These are phyloP conservation scores for Trichosporon inkin DNA, from an alignment of 1,284 basidiomycete genomes.

Conservation along the genomic window DNA sequence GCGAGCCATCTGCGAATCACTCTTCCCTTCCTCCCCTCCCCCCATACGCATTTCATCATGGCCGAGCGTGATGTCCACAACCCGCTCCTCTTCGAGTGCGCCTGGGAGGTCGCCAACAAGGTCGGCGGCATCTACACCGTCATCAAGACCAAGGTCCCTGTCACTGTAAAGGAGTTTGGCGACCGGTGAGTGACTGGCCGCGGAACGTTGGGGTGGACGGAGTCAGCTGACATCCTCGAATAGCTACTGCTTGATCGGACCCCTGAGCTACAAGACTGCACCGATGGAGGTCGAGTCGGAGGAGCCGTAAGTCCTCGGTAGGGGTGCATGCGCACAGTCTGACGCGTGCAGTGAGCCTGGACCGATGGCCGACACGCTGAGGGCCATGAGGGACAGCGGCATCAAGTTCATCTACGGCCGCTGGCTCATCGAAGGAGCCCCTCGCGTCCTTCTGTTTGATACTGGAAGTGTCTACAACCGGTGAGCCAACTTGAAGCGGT, in stretches of 20 bases:
- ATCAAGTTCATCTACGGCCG: slow-evolving; percentile 92
- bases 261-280: slow-evolving; percentile 91
- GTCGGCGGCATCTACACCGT: slow-evolving; percentile 99
- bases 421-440: slow-evolving; percentile 96
- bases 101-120: slow-evolving; percentile 95
- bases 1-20: background rate
- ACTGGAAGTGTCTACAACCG: slow-evolving; percentile 77
- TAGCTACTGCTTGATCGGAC: slow-evolving; percentile 89
- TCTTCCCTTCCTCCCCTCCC: background rate
- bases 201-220: background rate
- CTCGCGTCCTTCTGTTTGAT: slow-evolving; percentile 91
- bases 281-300: slow-evolving; percentile 96
- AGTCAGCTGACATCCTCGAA: background rate
- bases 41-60: slow-evolving; percentile 1
- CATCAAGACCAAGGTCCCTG: slow-evolving; percentile 98
- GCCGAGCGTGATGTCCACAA: slow-evolving; percentile 65
- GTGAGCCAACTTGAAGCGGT: slow-evolving; percentile 24
- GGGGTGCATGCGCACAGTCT: background rate
- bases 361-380: slow-evolving; percentile 65
- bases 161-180: slow-evolving; percentile 83
- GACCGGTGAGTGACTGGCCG: slow-evolving; percentile 40
- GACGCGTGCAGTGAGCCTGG: slow-evolving; percentile 42
- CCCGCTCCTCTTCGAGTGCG: slow-evolving; percentile 78
- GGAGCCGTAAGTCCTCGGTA: slow-evolving; percentile 63
- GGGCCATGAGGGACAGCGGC: slow-evolving; percentile 76